Evolutionary conservation across 768 basidiomycete species (phyloP), one percentile per base, ranked within the genome.

Genomic region (Rhodosporidiobolus odoratus): DNA sequence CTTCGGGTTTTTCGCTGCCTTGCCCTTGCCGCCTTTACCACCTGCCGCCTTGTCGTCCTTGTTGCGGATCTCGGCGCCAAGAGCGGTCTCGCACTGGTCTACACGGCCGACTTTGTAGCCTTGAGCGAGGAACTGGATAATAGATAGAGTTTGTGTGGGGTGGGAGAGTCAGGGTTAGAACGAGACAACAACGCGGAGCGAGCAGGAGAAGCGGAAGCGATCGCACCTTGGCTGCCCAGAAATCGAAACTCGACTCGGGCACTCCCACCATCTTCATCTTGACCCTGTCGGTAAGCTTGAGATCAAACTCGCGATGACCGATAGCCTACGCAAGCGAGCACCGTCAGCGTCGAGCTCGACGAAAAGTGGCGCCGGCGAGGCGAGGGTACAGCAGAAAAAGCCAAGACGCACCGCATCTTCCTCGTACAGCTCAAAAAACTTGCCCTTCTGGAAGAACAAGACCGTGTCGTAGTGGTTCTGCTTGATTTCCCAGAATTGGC

Each of bases 181-280:
- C 38, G 10, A 38, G 30, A 21, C 21, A 34, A 19, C 27, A 27
- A 41, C 37, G 19, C 27, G 16, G 35, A 58, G 59, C 38, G 34
- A 38, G 63, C 34, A 21, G 23, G n/a, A 50, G 27, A 21, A 19
- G 52, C 7, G 43, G 48, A 65, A 16, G 12, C 84, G 87, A 82
- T 38, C 69, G 21, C 17, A 71, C 69, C 57, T 79, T 90, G 87
- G 90, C 89, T 25, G 89, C 89, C 91, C 90, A 94, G 76, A 89
- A 89, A 76, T 94, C 92, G 81, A 99, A 94, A 3, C 88, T 87
- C 81, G 85, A 87, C 78, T 98, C 96, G 0, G 96, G 96, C 10
- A 98, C 94, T 45, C 96, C 96, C 48, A 91, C 95, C 95, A 99
- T 99, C 70, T 88, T 92, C 96, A 99, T 99, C 80, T 98, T 98